A percentile compares a stretch with the other conserved stretches of the same genome.
Evolutionary conservation across 1,139 yeast genomes (phyloP).

Genomic region (Blastobotrys ciferrii): DNA sequence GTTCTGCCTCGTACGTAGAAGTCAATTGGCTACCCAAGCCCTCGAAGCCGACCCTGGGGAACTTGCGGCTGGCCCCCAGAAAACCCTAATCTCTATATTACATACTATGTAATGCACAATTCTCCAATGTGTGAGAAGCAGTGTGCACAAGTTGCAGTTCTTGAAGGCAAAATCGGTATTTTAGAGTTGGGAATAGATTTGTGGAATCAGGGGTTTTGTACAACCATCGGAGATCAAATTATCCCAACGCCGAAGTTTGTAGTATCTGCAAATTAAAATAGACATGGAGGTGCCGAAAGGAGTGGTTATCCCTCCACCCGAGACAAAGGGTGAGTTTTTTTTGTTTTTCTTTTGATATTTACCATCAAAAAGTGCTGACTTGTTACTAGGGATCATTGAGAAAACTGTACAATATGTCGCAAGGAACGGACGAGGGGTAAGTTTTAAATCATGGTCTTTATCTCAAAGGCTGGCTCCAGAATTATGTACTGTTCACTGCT

Average conservation of each 20-base stretch:
- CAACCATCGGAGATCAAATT: not conserved
- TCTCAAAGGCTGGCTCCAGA: not conserved
- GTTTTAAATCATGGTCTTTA: not conserved
- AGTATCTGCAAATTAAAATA: not conserved
- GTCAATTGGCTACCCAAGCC: no score
- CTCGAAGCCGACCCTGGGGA: no score
- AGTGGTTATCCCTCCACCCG: conserved; percentile 56
- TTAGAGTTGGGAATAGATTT: no score
- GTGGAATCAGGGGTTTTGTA: not conserved
- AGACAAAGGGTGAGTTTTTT: conserved; percentile 38
- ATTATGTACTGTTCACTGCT: not conserved
- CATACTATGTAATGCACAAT: no score
- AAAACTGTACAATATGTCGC: conserved; percentile 71
- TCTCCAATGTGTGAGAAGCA: no score
- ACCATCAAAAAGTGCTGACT: conserved; percentile 20
- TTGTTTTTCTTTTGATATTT: not conserved
- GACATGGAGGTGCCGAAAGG: conserved; percentile 42
- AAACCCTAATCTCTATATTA: no score
- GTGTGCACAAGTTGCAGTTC: no score
- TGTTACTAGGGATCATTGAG: conserved; percentile 46
- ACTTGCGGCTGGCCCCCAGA: no score
- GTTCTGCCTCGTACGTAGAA: no score
- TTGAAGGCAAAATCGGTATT: no score
- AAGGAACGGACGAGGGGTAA: conserved; percentile 55
- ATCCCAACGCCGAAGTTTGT: conserved; percentile 3